Evolutionary conservation across 441 rosid species (phyloP).

Genomic region (Isatis lusitanica): DNA sequence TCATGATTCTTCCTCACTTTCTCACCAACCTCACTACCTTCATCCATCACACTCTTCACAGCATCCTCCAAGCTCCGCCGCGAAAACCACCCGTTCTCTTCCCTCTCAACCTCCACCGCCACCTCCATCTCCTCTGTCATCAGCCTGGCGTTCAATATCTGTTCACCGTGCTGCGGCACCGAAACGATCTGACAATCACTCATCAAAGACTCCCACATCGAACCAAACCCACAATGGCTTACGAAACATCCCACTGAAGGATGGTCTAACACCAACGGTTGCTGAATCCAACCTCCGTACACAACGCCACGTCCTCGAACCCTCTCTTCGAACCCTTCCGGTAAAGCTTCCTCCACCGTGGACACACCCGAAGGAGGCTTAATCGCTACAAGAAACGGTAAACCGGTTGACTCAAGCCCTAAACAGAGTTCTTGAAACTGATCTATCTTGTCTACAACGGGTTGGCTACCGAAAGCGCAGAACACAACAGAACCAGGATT

Average conservation of each 20-base stretch:
- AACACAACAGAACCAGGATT: conserved; percentile 44
- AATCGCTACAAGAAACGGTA: conserved; percentile 49
- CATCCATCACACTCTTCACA: conserved; percentile 49
- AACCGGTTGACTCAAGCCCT: conserved; percentile 49
- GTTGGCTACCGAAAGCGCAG: conserved; percentile 63
- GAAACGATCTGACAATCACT: conserved; percentile 57
- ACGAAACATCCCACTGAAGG: conserved; percentile 68
- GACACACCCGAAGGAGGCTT: conserved; percentile 49
- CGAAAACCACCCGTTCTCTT: conserved; percentile 54
- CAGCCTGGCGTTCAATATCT: conserved; percentile 59
- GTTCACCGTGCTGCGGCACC: conserved; percentile 68
- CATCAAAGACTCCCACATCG: conserved; percentile 76
- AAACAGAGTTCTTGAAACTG: conserved; percentile 61
- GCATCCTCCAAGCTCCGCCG: conserved; percentile 46
- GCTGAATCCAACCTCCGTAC: conserved; percentile 60
- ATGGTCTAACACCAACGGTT: conserved; percentile 47
- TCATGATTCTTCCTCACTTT: conserved; percentile 45
- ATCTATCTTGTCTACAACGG: conserved; percentile 35
- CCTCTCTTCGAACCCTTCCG: conserved; percentile 60
- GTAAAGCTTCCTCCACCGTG: conserved; percentile 62
- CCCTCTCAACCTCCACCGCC: conserved; percentile 56
- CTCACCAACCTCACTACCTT: conserved; percentile 41
- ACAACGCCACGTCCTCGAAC: conserved; percentile 52
- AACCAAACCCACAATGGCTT: conserved; percentile 71
- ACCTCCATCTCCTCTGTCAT: conserved; percentile 51